phyloP scores from a whole-genome alignment of 345 rosid species.

The Brassica napus region Da-Ae NC_063439.1:8657001-8657500 shows the following conservation, averaged over 20 bases:
- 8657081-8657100: conserved; percentile 64
- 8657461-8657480: conserved; percentile 59
- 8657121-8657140: conserved; percentile 64
- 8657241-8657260: conserved; percentile 66
- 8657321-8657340: conserved; percentile 53
- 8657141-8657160: conserved; percentile 79
- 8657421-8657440: conserved; percentile 74
- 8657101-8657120: conserved; percentile 64
- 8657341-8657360: conserved; percentile 65
- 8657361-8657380: conserved; percentile 69
- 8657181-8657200: conserved; percentile 59
- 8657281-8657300: conserved; percentile 60
- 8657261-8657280: conserved; percentile 48
- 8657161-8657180: conserved; percentile 54
- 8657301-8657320: conserved; percentile 84
- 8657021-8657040: conserved; percentile 57
- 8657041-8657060: conserved; percentile 72
- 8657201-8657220: conserved; percentile 79
- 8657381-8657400: conserved; percentile 68
- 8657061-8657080: conserved; percentile 68
- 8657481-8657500: conserved; percentile 40
- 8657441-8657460: conserved; percentile 91
- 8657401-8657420: conserved; percentile 36
- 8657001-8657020: conserved; percentile 53
- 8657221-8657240: conserved; percentile 61